These are phyloP conservation scores for Leavenworthia alabamica DNA, from an alignment of 345 rosid species.

Conservation along the genomic window DNA sequence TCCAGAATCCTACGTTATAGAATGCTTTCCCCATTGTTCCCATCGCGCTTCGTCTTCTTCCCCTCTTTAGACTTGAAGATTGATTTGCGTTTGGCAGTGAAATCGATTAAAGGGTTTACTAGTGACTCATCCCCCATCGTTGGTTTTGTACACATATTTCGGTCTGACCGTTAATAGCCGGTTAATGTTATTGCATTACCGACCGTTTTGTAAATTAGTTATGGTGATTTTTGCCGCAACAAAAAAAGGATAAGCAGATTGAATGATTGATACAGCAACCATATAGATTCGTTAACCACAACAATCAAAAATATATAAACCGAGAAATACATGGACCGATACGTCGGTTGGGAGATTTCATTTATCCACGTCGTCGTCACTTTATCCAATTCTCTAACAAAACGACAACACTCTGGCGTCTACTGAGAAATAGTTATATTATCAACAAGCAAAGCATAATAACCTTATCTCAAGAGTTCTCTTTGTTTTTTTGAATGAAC, in stretches of 20 bases:
- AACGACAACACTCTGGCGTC: not conserved
- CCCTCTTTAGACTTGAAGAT: not conserved
- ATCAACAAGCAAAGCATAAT: constrained; percentile 3
- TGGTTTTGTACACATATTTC: constrained; percentile 13
- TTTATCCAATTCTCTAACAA: not conserved
- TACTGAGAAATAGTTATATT: not conserved
- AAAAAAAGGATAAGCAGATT: not conserved
- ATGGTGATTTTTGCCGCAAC: not conserved
- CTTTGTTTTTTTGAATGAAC: not conserved
- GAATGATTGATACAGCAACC: not conserved
- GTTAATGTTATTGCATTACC: not conserved
- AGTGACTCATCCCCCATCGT: not conserved
- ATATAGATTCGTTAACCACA: no score
- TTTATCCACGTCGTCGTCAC: constrained; percentile 1
- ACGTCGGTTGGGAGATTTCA: not conserved
- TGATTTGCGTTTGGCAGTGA: constrained; percentile 4
- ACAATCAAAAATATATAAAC: not conserved
- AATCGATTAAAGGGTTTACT: constrained; percentile 6
- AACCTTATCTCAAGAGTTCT: constrained; percentile 15
- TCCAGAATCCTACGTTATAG: constrained; percentile 86
- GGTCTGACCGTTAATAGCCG: constrained; percentile 22
- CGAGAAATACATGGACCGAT: not conserved
- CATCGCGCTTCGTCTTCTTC: constrained; percentile 35
- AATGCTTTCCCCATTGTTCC: constrained; percentile 72
- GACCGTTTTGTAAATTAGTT: not conserved